phyloP scores from a whole-genome alignment of 306 rosid species.

The Abrus precatorius region DNA sequence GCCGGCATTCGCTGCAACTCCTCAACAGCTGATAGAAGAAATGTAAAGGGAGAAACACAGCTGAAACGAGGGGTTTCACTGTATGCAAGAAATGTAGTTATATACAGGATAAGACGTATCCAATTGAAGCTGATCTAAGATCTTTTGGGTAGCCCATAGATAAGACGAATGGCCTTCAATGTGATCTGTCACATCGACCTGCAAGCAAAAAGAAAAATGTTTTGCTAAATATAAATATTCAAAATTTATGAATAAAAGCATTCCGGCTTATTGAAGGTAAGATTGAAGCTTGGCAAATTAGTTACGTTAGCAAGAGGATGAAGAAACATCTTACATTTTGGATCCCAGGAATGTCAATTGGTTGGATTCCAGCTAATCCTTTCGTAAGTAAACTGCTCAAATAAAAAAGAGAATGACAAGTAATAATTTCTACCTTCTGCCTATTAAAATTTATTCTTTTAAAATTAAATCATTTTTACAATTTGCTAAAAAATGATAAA shows the following conservation, averaged over 20 bases:
- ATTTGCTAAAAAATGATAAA: not conserved
- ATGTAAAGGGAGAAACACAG: not conserved
- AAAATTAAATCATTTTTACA: not conserved
- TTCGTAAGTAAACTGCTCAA: slow-evolving; percentile 56
- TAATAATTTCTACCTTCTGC: not conserved
- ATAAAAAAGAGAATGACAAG: not conserved
- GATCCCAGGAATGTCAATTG: slow-evolving; percentile 58
- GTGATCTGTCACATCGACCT: slow-evolving; percentile 77
- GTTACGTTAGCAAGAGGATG: not conserved
- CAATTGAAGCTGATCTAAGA: slow-evolving; percentile 70
- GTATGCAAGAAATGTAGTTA: slow-evolving; percentile 43
- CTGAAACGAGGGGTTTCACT: not conserved
- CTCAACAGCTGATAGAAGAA: slow-evolving; percentile 7
- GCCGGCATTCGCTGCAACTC: not conserved
- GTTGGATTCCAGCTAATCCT: slow-evolving; percentile 76
- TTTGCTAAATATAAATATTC: slow-evolving; percentile 17
- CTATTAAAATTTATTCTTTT: not conserved
- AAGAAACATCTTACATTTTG: slow-evolving; percentile 56
- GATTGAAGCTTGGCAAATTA: not conserved
- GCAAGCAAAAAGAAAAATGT: slow-evolving; percentile 28
- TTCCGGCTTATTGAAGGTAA: not conserved
- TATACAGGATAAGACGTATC: slow-evolving; percentile 68
- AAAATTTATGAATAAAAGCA: slow-evolving; percentile 9
- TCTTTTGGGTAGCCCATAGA: slow-evolving; percentile 71
- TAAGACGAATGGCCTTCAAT: slow-evolving; percentile 87